These are phyloP conservation scores for Didymella exigua DNA, from an alignment of 2,329 filamentous ascomycete species.

Conservation along the genomic window DNA sequence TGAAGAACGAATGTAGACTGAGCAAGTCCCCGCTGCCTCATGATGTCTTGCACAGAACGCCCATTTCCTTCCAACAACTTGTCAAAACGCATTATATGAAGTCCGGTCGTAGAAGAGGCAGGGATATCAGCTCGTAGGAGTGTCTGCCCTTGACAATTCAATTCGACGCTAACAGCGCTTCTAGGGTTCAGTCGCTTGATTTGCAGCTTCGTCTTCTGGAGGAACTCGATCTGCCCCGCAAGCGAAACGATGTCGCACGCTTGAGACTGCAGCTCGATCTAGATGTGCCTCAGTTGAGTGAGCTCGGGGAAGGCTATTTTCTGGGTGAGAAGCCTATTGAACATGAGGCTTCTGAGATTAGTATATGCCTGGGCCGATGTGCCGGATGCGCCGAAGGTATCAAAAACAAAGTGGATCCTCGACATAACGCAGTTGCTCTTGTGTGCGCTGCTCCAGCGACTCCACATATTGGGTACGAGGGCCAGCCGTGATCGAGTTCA, in stretches of 20 bases:
- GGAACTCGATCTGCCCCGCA: neutral
- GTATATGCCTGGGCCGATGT: neutral
- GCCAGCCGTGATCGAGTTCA: slow-evolving; percentile 3
- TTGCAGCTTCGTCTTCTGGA: neutral
- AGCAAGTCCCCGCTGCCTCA: neutral
- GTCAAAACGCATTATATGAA: neutral
- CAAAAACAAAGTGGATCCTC: neutral
- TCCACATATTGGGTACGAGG: neutral
- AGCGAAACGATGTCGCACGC: neutral
- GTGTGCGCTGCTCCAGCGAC: neutral
- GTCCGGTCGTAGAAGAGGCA: neutral
- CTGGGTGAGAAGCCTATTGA: neutral
- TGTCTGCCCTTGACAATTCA: neutral
- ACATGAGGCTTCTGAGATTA: no score
- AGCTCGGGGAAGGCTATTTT: neutral
- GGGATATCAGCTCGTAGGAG: neutral
- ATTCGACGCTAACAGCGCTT: neutral
- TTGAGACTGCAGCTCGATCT: neutral
- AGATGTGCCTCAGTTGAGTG: neutral
- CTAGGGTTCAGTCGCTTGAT: neutral
- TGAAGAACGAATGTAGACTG: neutral
- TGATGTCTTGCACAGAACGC: neutral
- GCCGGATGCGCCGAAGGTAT: neutral
- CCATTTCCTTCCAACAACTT: neutral
- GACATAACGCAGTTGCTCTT: neutral